These are phyloP conservation scores for Diaporthe sp. DNA, from an alignment of 2,329 filamentous ascomycete species.

Conservation along the genomic window DNA sequence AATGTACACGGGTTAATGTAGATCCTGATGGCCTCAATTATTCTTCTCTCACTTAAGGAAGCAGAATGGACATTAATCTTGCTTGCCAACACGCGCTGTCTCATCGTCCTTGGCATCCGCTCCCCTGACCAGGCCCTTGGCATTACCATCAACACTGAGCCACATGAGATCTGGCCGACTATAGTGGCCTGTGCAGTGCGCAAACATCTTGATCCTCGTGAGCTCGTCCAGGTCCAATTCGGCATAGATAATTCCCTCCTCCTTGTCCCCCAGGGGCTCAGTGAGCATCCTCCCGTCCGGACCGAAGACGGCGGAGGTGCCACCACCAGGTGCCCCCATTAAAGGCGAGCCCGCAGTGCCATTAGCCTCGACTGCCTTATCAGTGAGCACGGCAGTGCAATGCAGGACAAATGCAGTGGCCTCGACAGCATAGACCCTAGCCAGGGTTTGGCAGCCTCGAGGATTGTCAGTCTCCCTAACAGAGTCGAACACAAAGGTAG, in stretches of 20 bases:
- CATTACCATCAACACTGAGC: conserved; percentile 44
- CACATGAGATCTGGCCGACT: conserved; percentile 35
- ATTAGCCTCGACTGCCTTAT: conserved; percentile 24
- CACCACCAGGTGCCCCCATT: conserved; percentile 42
- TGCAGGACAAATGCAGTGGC: conserved; percentile 67
- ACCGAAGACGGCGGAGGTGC: conserved; percentile 42
- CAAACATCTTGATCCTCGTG: conserved; percentile 29
- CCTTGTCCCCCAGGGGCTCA: conserved; percentile 32
- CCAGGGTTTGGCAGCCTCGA: conserved; percentile 55
- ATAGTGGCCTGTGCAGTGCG: conserved; percentile 31
- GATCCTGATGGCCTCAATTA: too few species aligned
- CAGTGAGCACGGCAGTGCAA: conserved; percentile 54
- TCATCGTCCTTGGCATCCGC: background rate
- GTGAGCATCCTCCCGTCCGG: conserved; percentile 42
- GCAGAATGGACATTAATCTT: background rate
- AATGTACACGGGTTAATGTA: too few species aligned
- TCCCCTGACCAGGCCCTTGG: conserved; percentile 43
- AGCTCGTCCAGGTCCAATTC: conserved; percentile 31
- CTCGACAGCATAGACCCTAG: conserved; percentile 69
- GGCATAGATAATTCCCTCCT: conserved; percentile 33
- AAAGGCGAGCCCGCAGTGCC: background rate
- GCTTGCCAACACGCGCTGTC: background rate
- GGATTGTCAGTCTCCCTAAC: background rate
- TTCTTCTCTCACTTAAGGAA: background rate
- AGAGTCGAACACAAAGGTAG: too few species aligned